Conservation (phyloP, 2,329 filamentous ascomycete genomes). For the Cercospora sesami region DNA sequence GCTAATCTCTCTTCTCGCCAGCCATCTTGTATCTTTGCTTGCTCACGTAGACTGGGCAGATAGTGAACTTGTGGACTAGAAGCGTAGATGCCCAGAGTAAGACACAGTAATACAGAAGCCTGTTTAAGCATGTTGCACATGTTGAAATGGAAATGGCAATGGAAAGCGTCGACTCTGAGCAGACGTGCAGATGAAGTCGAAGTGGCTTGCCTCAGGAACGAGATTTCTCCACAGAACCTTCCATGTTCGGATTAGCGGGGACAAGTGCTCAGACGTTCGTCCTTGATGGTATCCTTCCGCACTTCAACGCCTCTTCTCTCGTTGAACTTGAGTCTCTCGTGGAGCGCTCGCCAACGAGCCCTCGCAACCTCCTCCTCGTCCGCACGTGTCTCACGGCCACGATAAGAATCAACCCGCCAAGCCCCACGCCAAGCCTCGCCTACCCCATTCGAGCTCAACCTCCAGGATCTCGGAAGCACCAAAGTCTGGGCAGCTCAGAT, state of each 20-base stretch:
- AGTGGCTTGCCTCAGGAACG: neutral
- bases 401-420: neutral
- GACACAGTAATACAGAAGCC: neutral
- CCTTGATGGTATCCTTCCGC: no score
- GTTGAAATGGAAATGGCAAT: neutral
- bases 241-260: neutral
- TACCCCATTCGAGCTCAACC: neutral
- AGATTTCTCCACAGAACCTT: neutral
- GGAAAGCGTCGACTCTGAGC: neutral
- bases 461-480: neutral
- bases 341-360: neutral
- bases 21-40: constrained; percentile 24
- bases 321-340: no score
- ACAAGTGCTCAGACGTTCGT: neutral
- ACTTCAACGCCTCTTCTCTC: no score
- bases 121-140: neutral
- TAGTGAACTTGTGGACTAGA: constrained; percentile 8
- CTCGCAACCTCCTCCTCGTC: neutral
- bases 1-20: constrained; percentile 26
- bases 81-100: neutral
- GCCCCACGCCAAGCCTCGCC: neutral
- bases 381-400: neutral
- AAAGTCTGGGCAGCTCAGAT: neutral
- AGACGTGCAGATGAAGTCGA: neutral
- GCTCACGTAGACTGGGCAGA: constrained; percentile 23